Conservation (phyloP, 2,329 filamentous ascomycete species). For the Cyphellophora attinorum region DNA sequence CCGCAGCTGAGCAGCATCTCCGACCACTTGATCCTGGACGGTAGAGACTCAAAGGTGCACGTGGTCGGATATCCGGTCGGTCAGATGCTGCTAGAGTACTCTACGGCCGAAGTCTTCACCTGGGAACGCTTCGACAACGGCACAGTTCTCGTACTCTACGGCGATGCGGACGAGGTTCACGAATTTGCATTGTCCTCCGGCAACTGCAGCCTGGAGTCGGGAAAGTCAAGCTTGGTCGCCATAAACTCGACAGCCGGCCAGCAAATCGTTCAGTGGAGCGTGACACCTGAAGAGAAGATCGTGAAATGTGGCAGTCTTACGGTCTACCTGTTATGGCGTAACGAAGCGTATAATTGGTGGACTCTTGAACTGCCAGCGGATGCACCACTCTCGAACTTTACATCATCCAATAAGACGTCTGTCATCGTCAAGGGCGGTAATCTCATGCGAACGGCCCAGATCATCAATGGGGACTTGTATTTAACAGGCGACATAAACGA, state of each 20-base stretch:
- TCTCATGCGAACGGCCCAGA: conserved; percentile 37
- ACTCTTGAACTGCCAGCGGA: conserved; percentile 26
- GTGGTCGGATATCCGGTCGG: conserved; percentile 31
- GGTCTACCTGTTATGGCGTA: too few relatives aligned
- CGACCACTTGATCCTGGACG: conserved; percentile 28
- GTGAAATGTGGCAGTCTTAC: too few relatives aligned
- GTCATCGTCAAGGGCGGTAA: conserved; percentile 35
- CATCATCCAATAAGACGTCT: conserved; percentile 22
- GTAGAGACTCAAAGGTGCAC: conserved; percentile 35
- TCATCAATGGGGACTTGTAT: conserved; percentile 47
- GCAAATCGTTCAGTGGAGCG: too few relatives aligned
- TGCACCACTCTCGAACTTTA: conserved; percentile 22
- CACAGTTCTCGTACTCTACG: conserved; percentile 30
- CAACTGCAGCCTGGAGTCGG: conserved; percentile 17
- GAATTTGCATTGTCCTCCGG: conserved; percentile 30
- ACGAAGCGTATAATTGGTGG: conserved; percentile 37
- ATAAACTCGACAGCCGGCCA: conserved; percentile 6
- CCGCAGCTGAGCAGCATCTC: conserved; percentile 32
- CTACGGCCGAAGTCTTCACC: conserved; percentile 35
- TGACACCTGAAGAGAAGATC: too few relatives aligned
- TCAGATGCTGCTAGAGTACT: conserved; percentile 31
- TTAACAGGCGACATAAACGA: conserved; percentile 64
- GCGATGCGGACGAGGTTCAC: conserved; percentile 29
- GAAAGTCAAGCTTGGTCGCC: conserved; percentile 14
- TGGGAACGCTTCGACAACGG: conserved; percentile 21